A percentile compares a stretch with the other conserved stretches of the same genome.
Evolutionary conservation across 2,329 filamentous ascomycete species (phyloP).

Genomic region (Cladosporium halotolerans): DNA sequence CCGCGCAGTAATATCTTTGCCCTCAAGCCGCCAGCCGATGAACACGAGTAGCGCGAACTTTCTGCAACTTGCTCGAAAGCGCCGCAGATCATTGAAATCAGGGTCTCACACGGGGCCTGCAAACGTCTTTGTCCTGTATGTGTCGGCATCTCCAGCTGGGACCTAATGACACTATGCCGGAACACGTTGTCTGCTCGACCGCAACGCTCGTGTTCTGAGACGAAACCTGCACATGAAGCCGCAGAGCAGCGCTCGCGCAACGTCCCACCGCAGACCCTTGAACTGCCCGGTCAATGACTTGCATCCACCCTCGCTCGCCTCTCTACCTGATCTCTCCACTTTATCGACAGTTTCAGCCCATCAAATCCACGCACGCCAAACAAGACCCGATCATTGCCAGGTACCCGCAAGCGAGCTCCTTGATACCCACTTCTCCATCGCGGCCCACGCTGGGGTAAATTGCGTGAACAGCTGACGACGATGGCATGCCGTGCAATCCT

Average conservation of each 20-base stretch:
- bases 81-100: background rate
- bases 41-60: background rate
- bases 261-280: background rate
- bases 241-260: background rate
- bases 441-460: background rate
- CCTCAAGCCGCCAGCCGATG: background rate
- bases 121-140: background rate
- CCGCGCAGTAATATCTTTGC: slow-evolving; percentile 1
- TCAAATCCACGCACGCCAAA: background rate
- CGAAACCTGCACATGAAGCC: background rate
- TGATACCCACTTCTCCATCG: slow-evolving; percentile 1
- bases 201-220: background rate
- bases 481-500: slow-evolving; percentile 3
- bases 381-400: background rate
- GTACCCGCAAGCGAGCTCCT: background rate
- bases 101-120: background rate
- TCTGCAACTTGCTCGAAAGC: background rate
- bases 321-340: background rate
- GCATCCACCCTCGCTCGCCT: background rate
- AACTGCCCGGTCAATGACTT: slow-evolving; percentile 4
- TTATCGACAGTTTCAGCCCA: background rate
- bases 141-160: too few relatives aligned
- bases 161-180: background rate
- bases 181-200: background rate
- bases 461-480: slow-evolving; percentile 5